phyloP scores from a whole-genome alignment of 2,329 filamentous ascomycete species.

The Aspergillus quadrilineatus region DNA sequence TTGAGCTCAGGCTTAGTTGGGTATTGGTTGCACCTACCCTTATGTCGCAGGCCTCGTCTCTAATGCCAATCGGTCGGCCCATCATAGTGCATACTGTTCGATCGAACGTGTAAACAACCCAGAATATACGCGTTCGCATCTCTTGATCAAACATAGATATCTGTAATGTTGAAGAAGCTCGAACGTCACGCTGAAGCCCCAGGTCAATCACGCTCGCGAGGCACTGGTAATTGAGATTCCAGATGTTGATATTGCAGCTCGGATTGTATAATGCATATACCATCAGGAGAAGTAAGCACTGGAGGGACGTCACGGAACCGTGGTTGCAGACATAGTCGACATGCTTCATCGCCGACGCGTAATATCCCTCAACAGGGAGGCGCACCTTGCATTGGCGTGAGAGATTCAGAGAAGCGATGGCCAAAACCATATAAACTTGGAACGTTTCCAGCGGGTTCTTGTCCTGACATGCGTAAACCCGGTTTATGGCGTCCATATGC shows the following conservation, averaged over 20 bases:
- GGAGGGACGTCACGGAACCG: constrained; percentile 51
- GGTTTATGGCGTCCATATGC: constrained; percentile 38
- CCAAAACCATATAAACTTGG: constrained; percentile 56
- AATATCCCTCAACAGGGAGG: constrained; percentile 52
- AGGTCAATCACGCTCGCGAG: constrained; percentile 53
- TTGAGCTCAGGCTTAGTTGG: not conserved
- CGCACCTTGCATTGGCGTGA: constrained; percentile 46
- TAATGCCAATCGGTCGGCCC: constrained; percentile 55
- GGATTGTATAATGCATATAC: constrained; percentile 55
- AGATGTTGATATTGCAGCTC: constrained; percentile 51
- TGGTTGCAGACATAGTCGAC: constrained; percentile 51
- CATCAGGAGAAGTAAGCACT: constrained; percentile 46
- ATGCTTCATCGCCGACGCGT: constrained; percentile 48
- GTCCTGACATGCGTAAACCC: constrained; percentile 34
- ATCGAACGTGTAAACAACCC: constrained; percentile 55
- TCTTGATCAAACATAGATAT: constrained; percentile 54
- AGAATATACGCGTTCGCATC: constrained; percentile 57
- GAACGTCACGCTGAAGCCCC: constrained; percentile 53
- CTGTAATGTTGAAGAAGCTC: constrained; percentile 32
- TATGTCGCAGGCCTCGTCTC: constrained; percentile 57
- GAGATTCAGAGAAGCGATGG: constrained; percentile 49
- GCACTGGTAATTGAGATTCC: constrained; percentile 58
- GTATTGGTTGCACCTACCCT: constrained; percentile 34
- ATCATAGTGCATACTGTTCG: constrained; percentile 56
- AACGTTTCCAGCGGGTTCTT: constrained; percentile 40